Conservation (phyloP, 176 grass and related monocot species). For the Canna indica region DNA sequence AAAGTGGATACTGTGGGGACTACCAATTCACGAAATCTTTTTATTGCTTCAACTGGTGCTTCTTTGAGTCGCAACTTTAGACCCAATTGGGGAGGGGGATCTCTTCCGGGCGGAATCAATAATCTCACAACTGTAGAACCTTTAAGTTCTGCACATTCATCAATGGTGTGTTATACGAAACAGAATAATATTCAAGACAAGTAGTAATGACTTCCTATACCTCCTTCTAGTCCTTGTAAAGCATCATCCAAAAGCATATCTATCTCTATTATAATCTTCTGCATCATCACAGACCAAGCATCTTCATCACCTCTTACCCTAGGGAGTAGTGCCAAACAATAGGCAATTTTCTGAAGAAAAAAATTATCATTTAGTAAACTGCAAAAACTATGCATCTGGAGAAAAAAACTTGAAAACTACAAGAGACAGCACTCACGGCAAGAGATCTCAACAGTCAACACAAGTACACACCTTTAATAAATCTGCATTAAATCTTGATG, state of each 20-base stretch:
- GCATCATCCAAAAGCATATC: conserved; percentile 69
- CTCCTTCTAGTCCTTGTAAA: conserved; percentile 72
- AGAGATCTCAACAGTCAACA: neutral
- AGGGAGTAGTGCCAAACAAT: conserved; percentile 59
- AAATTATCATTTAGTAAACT: neutral
- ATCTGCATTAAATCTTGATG: conserved; percentile 35
- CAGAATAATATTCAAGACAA: conserved; percentile 17
- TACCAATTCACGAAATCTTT: conserved; percentile 42
- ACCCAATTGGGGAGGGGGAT: conserved; percentile 43
- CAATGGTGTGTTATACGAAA: conserved; percentile 1
- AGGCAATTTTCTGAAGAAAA: conserved; percentile 40
- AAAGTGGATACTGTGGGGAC: conserved; percentile 58
- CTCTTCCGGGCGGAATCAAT: conserved; percentile 67
- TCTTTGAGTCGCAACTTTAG: conserved; percentile 32
- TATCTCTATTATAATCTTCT: conserved; percentile 56
- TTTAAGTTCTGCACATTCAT: conserved; percentile 42
- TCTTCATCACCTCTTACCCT: conserved; percentile 51
- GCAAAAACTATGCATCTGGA: neutral
- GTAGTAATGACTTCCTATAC: conserved; percentile 15
- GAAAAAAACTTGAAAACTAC: neutral
- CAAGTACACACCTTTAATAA: conserved; percentile 41
- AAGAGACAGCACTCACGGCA: neutral
- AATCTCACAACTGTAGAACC: conserved; percentile 55
- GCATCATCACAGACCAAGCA: conserved; percentile 68
- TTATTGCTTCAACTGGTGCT: conserved; percentile 36